Base-by-base conservation (phyloP, 768 basidiomycete genomes). In the Russula abietina region DNA sequence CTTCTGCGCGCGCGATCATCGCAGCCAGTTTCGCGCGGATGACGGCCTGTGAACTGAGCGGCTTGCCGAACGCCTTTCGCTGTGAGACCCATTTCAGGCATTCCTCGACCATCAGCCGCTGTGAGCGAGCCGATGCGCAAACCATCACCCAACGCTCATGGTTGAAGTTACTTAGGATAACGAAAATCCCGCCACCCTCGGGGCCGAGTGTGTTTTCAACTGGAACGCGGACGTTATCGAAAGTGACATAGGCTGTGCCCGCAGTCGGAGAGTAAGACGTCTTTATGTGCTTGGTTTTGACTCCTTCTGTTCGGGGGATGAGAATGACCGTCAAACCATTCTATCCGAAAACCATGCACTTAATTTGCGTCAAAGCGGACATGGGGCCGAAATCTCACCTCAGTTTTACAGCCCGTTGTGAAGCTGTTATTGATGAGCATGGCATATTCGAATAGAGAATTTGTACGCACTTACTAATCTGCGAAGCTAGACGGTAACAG, bases 71-170 rank as follows among this genome's bases (percentile, higher is more conserved):
- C n/a, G 91, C 93, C 69, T 91, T 87, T 50, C 95, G 85, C 73
- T 97, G 92, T 51, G 82, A 81, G 3, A 86, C 78, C 65, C 53
- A 85, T 85, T 89, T 86, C 69, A 94, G 71, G 71, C 90, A 93
- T 75, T 93, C 92, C 68, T 94, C 93, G 43, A 91, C 81, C 71
- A 83, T 77, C 50, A 77, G 62, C 30, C 93, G 83, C 67, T 92
- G 90, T 36, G 79, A 72, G 36, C 81, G 78, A 26, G 84, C 84
- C 46, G 82, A 83, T 36, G 81, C 77, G 69, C 88, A 89, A 72
- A 84, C 85, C 89, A 94, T 93, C 24, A 93, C 90, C 91, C 90
- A 94, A 62, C 89, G 87, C 71, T 94, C 93, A 73, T 95, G 93
- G 72, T 96, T 96, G 77, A 96, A 96, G 76, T 96, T 97, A 68